Evolutionary conservation across 179 eudicot species (phyloP).

Genomic region (Spergularia azorica): DNA sequence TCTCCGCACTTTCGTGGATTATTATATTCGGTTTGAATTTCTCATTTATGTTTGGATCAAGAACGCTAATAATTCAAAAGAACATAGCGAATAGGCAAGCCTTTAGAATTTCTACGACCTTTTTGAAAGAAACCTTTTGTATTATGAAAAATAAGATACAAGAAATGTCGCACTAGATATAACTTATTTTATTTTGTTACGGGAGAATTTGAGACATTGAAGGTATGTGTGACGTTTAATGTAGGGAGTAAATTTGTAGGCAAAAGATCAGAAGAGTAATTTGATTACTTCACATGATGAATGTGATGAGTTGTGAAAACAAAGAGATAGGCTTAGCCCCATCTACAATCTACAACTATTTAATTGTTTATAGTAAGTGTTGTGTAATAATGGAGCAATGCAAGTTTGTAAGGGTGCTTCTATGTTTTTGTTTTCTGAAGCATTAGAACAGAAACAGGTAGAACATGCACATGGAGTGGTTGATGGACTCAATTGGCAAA

Average conservation of each 20-base stretch:
- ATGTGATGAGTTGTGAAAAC: constrained; percentile 24
- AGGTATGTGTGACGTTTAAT: not conserved
- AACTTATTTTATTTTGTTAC: not conserved
- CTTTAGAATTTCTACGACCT: no score
- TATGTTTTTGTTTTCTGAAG: constrained; percentile 19
- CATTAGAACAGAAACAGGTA: constrained; percentile 52
- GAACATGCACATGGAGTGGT: constrained; percentile 59
- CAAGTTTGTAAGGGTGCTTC: constrained; percentile 28
- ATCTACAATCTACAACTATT: constrained; percentile 14
- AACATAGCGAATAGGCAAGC: no score
- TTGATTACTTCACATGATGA: constrained; percentile 24
- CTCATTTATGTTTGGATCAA: no score
- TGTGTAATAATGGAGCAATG: constrained; percentile 17
- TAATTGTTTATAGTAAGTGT: not conserved
- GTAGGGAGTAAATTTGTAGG: not conserved
- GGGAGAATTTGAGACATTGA: not conserved
- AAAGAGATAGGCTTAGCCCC: not conserved
- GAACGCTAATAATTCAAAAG: no score
- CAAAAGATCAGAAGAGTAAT: not conserved
- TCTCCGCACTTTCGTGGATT: no score
- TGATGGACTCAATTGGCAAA: constrained; percentile 14
- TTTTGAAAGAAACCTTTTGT: no score
- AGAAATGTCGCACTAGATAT: no score
- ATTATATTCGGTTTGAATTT: no score
- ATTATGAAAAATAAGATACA: no score